Evolutionary conservation across 169 alveolate species (phyloP).

Genomic region (Plasmodium blacklocki): DNA sequence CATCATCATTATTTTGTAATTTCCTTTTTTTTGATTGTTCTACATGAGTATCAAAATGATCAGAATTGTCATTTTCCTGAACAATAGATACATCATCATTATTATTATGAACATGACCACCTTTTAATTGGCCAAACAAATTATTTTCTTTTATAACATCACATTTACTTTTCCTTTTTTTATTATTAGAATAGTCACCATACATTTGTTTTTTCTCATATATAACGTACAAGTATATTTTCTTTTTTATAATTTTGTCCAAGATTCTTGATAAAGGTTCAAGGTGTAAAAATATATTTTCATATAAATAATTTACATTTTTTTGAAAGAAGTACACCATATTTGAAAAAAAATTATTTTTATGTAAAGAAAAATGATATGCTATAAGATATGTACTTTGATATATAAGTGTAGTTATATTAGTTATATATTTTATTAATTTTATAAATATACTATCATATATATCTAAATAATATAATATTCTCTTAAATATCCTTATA

Average conservation of each 20-base stretch:
- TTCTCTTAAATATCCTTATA: constrained; percentile 49
- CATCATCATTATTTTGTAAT: too few relatives aligned
- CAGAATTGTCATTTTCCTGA: too few relatives aligned
- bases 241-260: constrained; percentile 40
- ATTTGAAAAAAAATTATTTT: constrained; percentile 28
- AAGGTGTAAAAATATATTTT: constrained; percentile 30
- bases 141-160: not conserved
- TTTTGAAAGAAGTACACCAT: constrained; percentile 24
- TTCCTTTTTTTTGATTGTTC: too few relatives aligned
- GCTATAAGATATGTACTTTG: constrained; percentile 22
- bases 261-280: constrained; percentile 25
- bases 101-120: too few relatives aligned
- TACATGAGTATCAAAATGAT: too few relatives aligned
- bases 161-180: not conserved
- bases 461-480: constrained; percentile 4
- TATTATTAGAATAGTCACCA: not conserved
- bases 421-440: constrained; percentile 47
- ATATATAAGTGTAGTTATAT: constrained; percentile 37
- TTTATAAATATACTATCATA: constrained; percentile 29
- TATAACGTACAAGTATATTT: constrained; percentile 22
- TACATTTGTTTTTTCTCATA: not conserved
- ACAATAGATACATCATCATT: too few relatives aligned
- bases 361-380: constrained; percentile 30
- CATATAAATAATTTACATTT: constrained; percentile 25
- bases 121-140: too few relatives aligned